phyloP scores from a whole-genome alignment of 2,329 filamentous ascomycete genomes.

The Fusarium irregulare region DNA sequence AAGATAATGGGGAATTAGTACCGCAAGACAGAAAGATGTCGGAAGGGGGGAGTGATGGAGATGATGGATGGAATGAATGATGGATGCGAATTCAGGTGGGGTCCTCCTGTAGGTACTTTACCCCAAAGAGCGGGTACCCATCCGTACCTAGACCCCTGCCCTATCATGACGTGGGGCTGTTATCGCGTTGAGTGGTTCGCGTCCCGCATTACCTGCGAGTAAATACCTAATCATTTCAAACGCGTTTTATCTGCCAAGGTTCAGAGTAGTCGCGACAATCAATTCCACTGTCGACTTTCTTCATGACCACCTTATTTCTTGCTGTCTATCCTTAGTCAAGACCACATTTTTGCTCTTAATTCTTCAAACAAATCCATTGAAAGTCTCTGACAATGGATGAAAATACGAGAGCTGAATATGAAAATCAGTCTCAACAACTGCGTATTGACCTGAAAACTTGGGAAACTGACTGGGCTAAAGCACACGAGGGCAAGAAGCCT shows the following conservation, averaged over 20 bases:
- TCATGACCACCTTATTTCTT: constrained; percentile 6
- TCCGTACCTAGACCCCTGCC: neutral
- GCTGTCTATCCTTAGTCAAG: neutral
- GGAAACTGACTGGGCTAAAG: constrained; percentile 74
- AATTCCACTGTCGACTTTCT: constrained; percentile 12
- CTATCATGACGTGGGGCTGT: constrained; percentile 31
- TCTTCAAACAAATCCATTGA: neutral
- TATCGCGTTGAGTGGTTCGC: constrained; percentile 44
- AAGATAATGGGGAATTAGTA: neutral
- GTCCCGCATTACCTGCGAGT: constrained; percentile 22
- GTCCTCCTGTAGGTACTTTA: neutral
- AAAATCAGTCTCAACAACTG: constrained; percentile 64
- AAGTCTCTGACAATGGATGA: constrained; percentile 58
- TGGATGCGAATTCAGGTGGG: constrained; percentile 14
- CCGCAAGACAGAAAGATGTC: neutral
- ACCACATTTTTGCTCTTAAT: neutral
- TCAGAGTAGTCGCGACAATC: constrained; percentile 28
- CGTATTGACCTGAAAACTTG: constrained; percentile 78
- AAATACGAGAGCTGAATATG: constrained; percentile 57
- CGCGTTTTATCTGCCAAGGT: constrained; percentile 28
- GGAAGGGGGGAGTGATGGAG: constrained; percentile 1
- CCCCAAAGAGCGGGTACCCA: neutral
- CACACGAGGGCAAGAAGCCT: constrained; percentile 75
- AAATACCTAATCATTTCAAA: neutral
- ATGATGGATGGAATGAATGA: neutral